phyloP scores from a whole-genome alignment of 371 early-diverging fungal species.

The Mucor piriformis region DNA sequence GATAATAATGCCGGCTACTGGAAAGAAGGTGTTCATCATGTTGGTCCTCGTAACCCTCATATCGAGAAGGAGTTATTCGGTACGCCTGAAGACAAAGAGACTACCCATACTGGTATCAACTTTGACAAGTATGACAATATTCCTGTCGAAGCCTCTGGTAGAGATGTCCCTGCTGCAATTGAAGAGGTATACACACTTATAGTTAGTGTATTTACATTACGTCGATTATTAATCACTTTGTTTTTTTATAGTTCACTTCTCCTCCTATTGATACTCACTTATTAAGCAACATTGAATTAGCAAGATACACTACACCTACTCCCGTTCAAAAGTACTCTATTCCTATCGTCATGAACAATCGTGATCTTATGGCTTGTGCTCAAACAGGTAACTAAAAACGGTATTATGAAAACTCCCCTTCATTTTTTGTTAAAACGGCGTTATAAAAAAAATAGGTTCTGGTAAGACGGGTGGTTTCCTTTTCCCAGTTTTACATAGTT shows the following conservation, averaged over 20 bases:
- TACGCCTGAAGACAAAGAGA: conserved; percentile 63
- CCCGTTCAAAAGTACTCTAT: conserved; percentile 95
- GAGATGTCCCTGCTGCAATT: conserved; percentile 77
- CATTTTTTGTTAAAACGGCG: conserved; percentile 1
- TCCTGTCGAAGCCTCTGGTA: conserved; percentile 92
- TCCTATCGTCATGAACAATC: conserved; percentile 79
- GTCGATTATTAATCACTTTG: neutral
- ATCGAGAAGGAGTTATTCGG: conserved; percentile 84
- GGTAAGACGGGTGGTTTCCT: conserved; percentile 93
- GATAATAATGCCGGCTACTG: conserved; percentile 63
- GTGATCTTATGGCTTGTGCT: conserved; percentile 88
- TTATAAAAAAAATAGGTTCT: conserved; percentile 61
- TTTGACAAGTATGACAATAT: conserved; percentile 97
- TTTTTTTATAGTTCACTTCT: conserved; percentile 47
- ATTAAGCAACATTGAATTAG: conserved; percentile 88
- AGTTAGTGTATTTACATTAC: conserved; percentile 13
- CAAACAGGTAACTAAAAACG: conserved; percentile 71
- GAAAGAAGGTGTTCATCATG: conserved; percentile 74
- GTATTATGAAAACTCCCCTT: too few relatives aligned
- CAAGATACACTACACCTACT: conserved; percentile 92
- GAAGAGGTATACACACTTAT: conserved; percentile 18
- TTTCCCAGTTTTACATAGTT: conserved; percentile 86
- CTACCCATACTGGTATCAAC: conserved; percentile 87
- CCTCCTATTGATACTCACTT: conserved; percentile 87
- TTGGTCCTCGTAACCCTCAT: conserved; percentile 72